phyloP scores from a whole-genome alignment of 352 stramenopile genomes.

The Phytophthora podocarpi region DNA sequence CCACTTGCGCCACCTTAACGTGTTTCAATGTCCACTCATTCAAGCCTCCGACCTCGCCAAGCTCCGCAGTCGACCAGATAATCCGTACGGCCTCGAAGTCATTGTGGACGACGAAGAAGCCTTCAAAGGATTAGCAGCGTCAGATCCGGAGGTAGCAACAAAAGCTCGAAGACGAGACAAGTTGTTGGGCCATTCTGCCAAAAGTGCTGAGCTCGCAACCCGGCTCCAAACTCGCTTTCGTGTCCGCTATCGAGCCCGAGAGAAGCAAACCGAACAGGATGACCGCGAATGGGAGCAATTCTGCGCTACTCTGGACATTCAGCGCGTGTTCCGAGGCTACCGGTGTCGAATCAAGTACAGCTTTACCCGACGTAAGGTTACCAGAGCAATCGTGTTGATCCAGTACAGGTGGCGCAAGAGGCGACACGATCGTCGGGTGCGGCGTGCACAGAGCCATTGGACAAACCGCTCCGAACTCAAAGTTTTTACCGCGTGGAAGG shows the following conservation, averaged over 20 bases:
- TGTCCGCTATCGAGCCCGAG: slow-evolving; percentile 28
- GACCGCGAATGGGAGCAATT: slow-evolving; percentile 49
- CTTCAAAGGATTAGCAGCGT: slow-evolving; percentile 54
- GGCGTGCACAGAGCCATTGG: slow-evolving; percentile 65
- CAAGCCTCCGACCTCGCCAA: slow-evolving; percentile 32
- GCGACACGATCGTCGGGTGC: slow-evolving; percentile 48
- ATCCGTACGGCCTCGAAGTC: slow-evolving; percentile 54
- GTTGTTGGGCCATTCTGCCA: slow-evolving; percentile 8
- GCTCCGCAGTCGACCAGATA: slow-evolving; percentile 43
- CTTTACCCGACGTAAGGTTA: slow-evolving; percentile 40
- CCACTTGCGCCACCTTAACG: slow-evolving; percentile 58
- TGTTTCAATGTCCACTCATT: slow-evolving; percentile 43
- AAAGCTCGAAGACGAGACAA: slow-evolving; percentile 48
- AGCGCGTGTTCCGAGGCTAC: slow-evolving; percentile 57
- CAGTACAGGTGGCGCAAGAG: slow-evolving; percentile 68
- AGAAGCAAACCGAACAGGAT: slow-evolving; percentile 27
- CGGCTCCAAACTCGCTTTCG: slow-evolving; percentile 56
- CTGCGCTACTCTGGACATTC: slow-evolving; percentile 64
- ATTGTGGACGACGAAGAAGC: slow-evolving; percentile 46
- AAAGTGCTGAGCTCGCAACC: slow-evolving; percentile 32
- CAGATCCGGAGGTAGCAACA: slow-evolving; percentile 38
- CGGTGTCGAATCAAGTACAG: slow-evolving; percentile 44
- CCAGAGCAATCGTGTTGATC: slow-evolving; percentile 49
- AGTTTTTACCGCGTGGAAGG: slow-evolving; percentile 61
- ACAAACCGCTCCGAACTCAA: slow-evolving; percentile 58